Evolutionary conservation across 1,284 basidiomycete species (phyloP), one percentile per base, ranked within the genome.

Genomic region (Sanghuangporus weigelae): DNA sequence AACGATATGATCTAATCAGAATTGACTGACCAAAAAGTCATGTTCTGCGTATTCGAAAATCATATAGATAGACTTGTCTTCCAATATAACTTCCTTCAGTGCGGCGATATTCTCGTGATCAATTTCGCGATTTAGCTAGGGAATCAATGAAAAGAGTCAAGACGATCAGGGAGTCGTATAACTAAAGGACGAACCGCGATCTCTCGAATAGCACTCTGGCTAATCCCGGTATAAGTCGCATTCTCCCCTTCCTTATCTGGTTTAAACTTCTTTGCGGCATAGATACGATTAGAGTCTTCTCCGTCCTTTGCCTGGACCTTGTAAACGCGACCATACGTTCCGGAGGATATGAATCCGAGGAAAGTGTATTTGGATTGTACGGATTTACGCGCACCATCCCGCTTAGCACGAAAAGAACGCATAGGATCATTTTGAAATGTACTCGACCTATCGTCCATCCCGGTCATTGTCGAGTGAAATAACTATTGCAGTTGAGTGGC

Each of bases 231-330:
- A 74, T 98, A 99, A 0, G 92, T 93, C 58, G 90, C 78, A 1
- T 93, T 87, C 72, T 97, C 95, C 39, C 95, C 95, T 77, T 97
- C 95, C 74, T 98, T 98, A 80, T 99, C 97, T 0, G 96, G 96
- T 74, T 99, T 99, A 81, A 99, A 99, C 76, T 99, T 99, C 79
- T 99, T 99, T 79, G 99, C 98, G 3, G 96, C 97, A 71, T 95
- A 92, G 56, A 96, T 82, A 63, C 79, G 80, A 1, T 80, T 85
- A 50, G 89, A 87, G 10, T 79, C 78, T 1, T 85, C 72, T 58
- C 79, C 78, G 57, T 79, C 89, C 39, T 85, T 80, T 67, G 90
- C 89, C 66, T 92, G 84, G 0, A 96, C 97, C 75, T 99, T 99
- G 84, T 99, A 99, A 4, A 99, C 96, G 35, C 95, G 83, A 0